Percentiles rank a stretch among this genome's conserved stretches.
phyloP scores from a whole-genome alignment of 139 green algal genomes.

The Ulvella scutata region DNA sequence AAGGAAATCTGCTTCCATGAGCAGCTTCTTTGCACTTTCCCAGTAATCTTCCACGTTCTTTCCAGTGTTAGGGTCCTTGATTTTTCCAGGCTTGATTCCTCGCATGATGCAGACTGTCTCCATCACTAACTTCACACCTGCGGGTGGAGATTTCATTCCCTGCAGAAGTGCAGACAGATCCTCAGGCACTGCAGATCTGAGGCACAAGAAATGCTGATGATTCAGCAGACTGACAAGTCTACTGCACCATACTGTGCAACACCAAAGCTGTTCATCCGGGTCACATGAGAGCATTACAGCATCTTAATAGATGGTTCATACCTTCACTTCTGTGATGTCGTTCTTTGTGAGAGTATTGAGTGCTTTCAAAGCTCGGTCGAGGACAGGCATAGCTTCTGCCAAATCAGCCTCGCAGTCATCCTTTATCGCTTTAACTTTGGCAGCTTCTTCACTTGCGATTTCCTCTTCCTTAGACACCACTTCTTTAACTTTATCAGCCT shows the following conservation, averaged over 20 bases:
- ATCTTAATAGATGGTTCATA: not conserved
- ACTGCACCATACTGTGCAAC: no score
- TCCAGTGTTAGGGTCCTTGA: constrained; percentile 48
- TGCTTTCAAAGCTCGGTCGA: constrained; percentile 43
- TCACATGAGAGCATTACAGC: not conserved
- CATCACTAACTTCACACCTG: constrained; percentile 38
- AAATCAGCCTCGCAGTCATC: constrained; percentile 53
- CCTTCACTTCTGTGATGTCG: constrained; percentile 70
- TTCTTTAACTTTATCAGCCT: constrained; percentile 28
- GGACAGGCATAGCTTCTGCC: constrained; percentile 44
- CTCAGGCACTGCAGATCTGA: no score
- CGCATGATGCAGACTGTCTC: constrained; percentile 73
- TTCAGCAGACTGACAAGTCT: no score
- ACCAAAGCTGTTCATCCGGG: not conserved
- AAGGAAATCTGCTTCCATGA: constrained; percentile 57
- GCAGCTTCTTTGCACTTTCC: constrained; percentile 36
- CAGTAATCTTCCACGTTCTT: constrained; percentile 77
- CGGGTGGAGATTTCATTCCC: not conserved
- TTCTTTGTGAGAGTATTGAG: constrained; percentile 62
- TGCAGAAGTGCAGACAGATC: not conserved
- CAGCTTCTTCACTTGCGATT: constrained; percentile 36
- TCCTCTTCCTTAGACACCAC: constrained; percentile 60
- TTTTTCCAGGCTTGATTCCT: constrained; percentile 41
- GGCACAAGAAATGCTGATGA: not conserved
- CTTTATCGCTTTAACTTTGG: constrained; percentile 61